Conservation (phyloP, 345 rosid species). For the Eucalyptus globulus region DNA sequence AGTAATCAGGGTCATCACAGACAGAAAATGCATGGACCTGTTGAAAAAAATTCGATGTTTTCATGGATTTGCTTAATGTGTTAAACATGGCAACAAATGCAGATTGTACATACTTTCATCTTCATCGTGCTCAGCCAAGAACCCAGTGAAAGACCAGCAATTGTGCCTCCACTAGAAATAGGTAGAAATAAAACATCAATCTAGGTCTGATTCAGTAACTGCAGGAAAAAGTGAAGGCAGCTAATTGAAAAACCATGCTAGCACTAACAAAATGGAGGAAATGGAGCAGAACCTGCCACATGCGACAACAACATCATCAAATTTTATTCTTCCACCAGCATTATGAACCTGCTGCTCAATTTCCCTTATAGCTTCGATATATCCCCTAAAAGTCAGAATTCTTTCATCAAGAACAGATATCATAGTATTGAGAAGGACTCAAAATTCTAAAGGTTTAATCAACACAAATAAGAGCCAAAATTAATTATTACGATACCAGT, state of each 20-base stretch:
- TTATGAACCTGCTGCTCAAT: constrained; percentile 69
- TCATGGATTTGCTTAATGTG: neutral
- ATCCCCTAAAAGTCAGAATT: constrained; percentile 48
- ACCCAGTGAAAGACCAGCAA: constrained; percentile 85
- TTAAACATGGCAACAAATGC: neutral
- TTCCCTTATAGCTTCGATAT: constrained; percentile 78
- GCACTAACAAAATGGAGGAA: neutral
- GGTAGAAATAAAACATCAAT: neutral
- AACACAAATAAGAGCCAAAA: neutral
- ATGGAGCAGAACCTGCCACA: constrained; percentile 76
- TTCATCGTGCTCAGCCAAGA: constrained; percentile 64
- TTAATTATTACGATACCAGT: neutral
- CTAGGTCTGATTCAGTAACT: neutral
- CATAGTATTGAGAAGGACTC: neutral
- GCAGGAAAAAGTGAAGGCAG: neutral
- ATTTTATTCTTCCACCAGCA: constrained; percentile 19
- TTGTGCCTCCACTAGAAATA: constrained; percentile 65
- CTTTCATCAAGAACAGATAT: neutral
- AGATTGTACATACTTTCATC: constrained; percentile 47
- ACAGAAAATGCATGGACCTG: constrained; percentile 96
- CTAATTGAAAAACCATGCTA: neutral
- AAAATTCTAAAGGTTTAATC: neutral
- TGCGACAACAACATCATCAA: constrained; percentile 89
- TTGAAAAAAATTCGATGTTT: neutral
- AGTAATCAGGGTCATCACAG: constrained; percentile 90